Conservation (phyloP, 345 rosid species). For the rapeseed (Brassica napus) region Da-Ae NC_063446.1:18272001-18272500, state of each 20-base stretch:
- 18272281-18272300: conserved; percentile 40
- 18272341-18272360: conserved; percentile 29
- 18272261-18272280: conserved; percentile 40
- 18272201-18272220: conserved; percentile 26
- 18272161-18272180: not conserved
- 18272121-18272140: conserved; percentile 8
- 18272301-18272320: conserved; percentile 27
- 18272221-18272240: conserved; percentile 44
- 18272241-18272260: conserved; percentile 41
- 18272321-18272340: conserved; percentile 30
- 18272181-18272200: conserved; percentile 12
- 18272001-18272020: not conserved
- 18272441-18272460: not conserved
- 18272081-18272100: conserved; percentile 33
- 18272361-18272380: conserved; percentile 29
- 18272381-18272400: conserved; percentile 12
- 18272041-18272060: conserved; percentile 34
- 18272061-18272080: conserved; percentile 29
- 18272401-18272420: conserved; percentile 12
- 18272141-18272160: not conserved
- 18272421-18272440: not conserved
- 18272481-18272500: not conserved
- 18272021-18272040: conserved; percentile 18
- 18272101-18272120: conserved; percentile 29
- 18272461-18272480: not conserved